These are phyloP conservation scores for Trichoderma asperellum DNA, from an alignment of 2,329 filamentous ascomycete genomes.

Conservation along the genomic window DNA sequence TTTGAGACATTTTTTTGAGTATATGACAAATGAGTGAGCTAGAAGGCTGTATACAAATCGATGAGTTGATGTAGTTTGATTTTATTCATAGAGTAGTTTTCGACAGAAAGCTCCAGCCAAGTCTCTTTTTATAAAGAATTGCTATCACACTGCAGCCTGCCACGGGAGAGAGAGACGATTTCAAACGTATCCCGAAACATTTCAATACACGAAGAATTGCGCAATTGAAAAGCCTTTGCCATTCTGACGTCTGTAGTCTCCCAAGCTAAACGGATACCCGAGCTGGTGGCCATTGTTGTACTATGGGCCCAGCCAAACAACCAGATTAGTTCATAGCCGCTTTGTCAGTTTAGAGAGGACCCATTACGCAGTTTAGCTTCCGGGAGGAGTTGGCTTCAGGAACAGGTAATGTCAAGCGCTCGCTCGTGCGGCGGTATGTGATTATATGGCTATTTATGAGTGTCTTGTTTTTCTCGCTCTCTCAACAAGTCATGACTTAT, in stretches of 20 bases:
- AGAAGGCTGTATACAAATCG: not conserved
- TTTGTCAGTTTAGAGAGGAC: not conserved
- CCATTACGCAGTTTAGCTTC: not conserved
- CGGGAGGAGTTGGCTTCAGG: not conserved
- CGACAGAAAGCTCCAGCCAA: not conserved
- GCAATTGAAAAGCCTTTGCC: constrained; percentile 6
- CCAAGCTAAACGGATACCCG: constrained; percentile 16
- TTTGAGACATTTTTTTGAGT: constrained; percentile 4
- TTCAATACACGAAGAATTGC: not conserved
- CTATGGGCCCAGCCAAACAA: not conserved
- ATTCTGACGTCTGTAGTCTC: not conserved
- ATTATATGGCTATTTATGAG: not conserved
- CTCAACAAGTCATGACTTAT: not conserved
- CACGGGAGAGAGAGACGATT: not conserved
- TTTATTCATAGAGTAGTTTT: too few species aligned
- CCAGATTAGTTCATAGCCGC: not conserved
- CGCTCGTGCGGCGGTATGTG: not conserved
- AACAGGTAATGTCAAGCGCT: not conserved
- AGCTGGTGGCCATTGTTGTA: not conserved
- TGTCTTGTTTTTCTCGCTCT: not conserved
- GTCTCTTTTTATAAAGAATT: not conserved
- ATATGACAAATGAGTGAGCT: not conserved
- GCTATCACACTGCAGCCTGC: not conserved
- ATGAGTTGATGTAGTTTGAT: not conserved
- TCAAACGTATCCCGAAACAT: not conserved